phyloP scores from a whole-genome alignment of 2,329 filamentous ascomycete genomes.

The Colletotrichum somersetense region DNA sequence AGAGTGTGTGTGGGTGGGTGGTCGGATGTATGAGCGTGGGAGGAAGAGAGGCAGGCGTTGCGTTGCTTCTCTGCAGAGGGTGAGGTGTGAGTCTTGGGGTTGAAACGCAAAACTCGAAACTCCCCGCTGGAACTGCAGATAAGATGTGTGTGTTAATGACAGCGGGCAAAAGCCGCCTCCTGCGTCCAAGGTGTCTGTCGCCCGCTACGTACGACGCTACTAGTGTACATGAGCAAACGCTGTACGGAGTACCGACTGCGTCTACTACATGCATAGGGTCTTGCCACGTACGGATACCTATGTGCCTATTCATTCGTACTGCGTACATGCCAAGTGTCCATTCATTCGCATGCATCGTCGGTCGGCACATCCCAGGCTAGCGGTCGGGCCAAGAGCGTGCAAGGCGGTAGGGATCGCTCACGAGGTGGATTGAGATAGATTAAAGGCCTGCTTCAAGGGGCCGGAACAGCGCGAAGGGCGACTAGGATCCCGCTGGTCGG shows the following conservation, averaged over 20 bases:
- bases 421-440: constrained; percentile 39
- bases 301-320: too few relatives aligned
- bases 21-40: too few relatives aligned
- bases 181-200: constrained; percentile 20
- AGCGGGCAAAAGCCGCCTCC: constrained; percentile 36
- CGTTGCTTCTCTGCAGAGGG: constrained; percentile 30
- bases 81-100: constrained; percentile 7
- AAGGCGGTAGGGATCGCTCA: constrained; percentile 32
- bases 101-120: constrained; percentile 4
- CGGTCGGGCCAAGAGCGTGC: constrained; percentile 35
- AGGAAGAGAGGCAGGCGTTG: constrained; percentile 2
- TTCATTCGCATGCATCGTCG: constrained; percentile 27
- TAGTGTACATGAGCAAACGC: background rate
- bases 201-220: constrained; percentile 11
- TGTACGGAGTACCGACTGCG: background rate
- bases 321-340: too few relatives aligned
- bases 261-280: background rate
- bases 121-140: background rate
- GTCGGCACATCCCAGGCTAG: constrained; percentile 27
- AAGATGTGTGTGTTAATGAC: constrained; percentile 12
- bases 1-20: too few relatives aligned
- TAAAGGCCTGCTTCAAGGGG: constrained; percentile 42
- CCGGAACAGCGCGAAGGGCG: constrained; percentile 30
- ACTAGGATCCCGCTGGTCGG: constrained; percentile 37
- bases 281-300: background rate